Base-by-base conservation (phyloP, 306 rosid species). In the Fagus sylvatica region DNA sequence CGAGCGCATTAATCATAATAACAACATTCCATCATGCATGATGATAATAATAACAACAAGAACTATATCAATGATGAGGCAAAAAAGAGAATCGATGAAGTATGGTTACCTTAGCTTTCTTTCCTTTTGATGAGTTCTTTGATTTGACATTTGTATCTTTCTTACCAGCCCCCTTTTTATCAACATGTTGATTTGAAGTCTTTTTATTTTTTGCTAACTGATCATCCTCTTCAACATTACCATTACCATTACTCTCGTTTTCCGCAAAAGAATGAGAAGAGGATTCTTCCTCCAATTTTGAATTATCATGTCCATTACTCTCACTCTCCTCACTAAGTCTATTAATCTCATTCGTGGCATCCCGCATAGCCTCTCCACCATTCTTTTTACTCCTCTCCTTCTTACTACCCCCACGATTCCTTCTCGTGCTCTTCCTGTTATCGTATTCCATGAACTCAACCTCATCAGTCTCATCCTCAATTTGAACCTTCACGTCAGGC, bases 81-180 rank as follows among this genome's bases (percentile, higher is more conserved):
- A 53, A 71, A 60, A 66, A 39, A 41, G 83, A 46, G 32, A 8
- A 56, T 46, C 60, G 49, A 37, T 32, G 72, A 86, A 46, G 69
- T 53, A 61, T 7, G 34, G 30, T 80, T 87, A 96, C 99, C 98
- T 88, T 96, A 6, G 94, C 60, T 67, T 90, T 93, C 88, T 83
- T 91, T 78, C 93, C 91, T 84, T 80, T 91, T 73, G 90, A 83
- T 60, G 88, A 87, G 74, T 28, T 40, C 84, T 88, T 91, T 30
- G 88, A 77, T 72, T 84, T 88, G 78, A 74, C 15, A 78, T 71
- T 85, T 54, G 81, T 74, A 46, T 88, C 88, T 33, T 80, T 82
- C 88, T 88, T 91, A 41, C 71, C 76, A 3, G 30, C 39, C 77
- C 83, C 95, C 76, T 81, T 88, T 78, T 79, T 83, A 76, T 89